Conservation (phyloP, 495 filamentous ascomycete species). For the Penicillium salamii region DNA sequence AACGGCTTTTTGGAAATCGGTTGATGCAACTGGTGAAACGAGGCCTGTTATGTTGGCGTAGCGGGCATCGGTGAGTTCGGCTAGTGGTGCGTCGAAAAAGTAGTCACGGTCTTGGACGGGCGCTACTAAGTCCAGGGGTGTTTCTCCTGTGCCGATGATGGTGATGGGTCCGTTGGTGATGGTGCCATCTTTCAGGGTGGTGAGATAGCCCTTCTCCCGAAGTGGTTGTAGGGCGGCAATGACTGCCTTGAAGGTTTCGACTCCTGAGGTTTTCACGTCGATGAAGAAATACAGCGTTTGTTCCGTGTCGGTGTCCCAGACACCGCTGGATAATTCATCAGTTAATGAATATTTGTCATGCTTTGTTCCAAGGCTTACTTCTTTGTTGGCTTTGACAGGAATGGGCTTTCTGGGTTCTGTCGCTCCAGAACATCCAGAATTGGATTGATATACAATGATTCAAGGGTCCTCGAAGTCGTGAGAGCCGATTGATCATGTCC, state of each 20-base stretch:
- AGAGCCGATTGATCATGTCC: conserved; percentile 53
- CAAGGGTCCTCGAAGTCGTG: conserved; percentile 49
- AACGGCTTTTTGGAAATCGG: conserved; percentile 39
- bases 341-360: not conserved
- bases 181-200: conserved; percentile 50
- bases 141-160: conserved; percentile 76
- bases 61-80: conserved; percentile 37
- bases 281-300: conserved; percentile 70
- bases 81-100: conserved; percentile 62
- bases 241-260: conserved; percentile 53
- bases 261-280: conserved; percentile 63
- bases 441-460: conserved; percentile 56
- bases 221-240: conserved; percentile 63
- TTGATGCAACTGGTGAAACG: conserved; percentile 53
- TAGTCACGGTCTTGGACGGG: conserved; percentile 50
- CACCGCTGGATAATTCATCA: conserved; percentile 29
- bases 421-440: conserved; percentile 50
- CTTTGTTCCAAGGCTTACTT: conserved; percentile 24
- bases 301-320: conserved; percentile 47
- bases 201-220: conserved; percentile 58
- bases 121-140: conserved; percentile 63
- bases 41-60: conserved; percentile 42
- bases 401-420: conserved; percentile 43
- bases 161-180: conserved; percentile 58
- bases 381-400: conserved; percentile 35